These are phyloP conservation scores for Vigna mungo DNA, from an alignment of 306 rosid species.

Conservation along the genomic window DNA sequence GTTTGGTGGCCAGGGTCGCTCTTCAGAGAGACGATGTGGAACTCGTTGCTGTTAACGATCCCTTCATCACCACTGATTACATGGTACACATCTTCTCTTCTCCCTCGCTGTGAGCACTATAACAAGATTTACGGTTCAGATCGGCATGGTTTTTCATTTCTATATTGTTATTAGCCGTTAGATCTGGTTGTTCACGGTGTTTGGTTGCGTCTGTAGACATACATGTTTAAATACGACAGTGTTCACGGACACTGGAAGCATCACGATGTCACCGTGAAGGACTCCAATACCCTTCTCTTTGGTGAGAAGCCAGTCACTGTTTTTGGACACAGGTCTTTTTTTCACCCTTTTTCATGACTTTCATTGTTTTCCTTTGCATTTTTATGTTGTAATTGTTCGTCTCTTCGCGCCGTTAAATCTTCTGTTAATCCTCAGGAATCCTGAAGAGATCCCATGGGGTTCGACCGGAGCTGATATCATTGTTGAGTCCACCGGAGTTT, in stretches of 20 bases:
- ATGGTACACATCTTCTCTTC: slow-evolving; percentile 49
- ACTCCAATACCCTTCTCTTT: slow-evolving; percentile 68
- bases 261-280: slow-evolving; percentile 56
- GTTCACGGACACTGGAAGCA: slow-evolving; percentile 88
- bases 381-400: background rate
- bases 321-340: slow-evolving; percentile 59
- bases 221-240: slow-evolving; percentile 85
- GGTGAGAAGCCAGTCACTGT: slow-evolving; percentile 66
- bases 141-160: background rate
- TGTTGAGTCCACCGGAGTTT: slow-evolving; percentile 68
- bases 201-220: slow-evolving; percentile 50
- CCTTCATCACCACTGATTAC: slow-evolving; percentile 72
- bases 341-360: background rate
- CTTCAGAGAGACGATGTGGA: slow-evolving; percentile 81
- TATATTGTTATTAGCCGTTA: background rate
- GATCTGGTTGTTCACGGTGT: slow-evolving; percentile 17
- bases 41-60: slow-evolving; percentile 75
- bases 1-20: slow-evolving; percentile 82
- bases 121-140: background rate
- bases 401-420: too few relatives aligned
- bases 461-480: slow-evolving; percentile 58
- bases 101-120: too few relatives aligned
- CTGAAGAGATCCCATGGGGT: slow-evolving; percentile 72
- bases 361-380: too few relatives aligned
- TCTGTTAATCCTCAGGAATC: slow-evolving; percentile 51